Evolutionary conservation across 805 yeast species (phyloP).

Genomic region (Candida easanensis): DNA sequence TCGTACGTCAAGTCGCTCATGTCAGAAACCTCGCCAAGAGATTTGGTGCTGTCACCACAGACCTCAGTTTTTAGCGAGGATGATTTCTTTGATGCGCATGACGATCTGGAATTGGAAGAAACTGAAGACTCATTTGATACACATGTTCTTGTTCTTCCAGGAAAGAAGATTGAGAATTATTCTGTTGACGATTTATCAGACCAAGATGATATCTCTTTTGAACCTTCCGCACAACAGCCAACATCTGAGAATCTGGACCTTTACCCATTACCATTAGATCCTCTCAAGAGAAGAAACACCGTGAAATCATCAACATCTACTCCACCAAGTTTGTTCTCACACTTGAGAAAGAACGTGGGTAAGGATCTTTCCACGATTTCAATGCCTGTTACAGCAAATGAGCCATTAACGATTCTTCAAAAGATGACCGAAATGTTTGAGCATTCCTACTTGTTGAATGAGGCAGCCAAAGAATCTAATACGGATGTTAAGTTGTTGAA

Average conservation of each 20-base stretch:
- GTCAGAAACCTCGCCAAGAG: constrained; percentile 4
- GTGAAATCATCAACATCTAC: constrained; percentile 55
- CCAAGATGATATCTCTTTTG: constrained; percentile 19
- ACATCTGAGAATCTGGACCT: constrained; percentile 32
- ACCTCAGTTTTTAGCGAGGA: constrained; percentile 42
- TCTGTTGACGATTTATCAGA: constrained; percentile 27
- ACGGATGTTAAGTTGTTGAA: constrained; percentile 57
- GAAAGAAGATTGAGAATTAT: constrained; percentile 11
- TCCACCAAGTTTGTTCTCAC: constrained; percentile 81
- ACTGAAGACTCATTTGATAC: constrained; percentile 19
- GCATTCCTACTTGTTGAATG: constrained; percentile 62
- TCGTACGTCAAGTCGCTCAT: constrained; percentile 11
- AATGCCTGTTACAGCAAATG: constrained; percentile 94
- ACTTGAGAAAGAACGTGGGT: constrained; percentile 87
- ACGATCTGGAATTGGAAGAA: constrained; percentile 35
- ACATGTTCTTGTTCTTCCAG: constrained; percentile 23
- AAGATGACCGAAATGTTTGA: constrained; percentile 78
- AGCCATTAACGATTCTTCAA: constrained; percentile 83
- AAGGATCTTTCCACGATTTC: constrained; percentile 82
- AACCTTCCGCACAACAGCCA: constrained; percentile 1
- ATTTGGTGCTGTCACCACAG: constrained; percentile 14
- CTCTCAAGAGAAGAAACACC: constrained; percentile 49
- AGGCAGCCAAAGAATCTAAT: constrained; percentile 47
- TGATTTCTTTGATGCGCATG: constrained; percentile 59
- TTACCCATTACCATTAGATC: constrained; percentile 64